phyloP scores from a whole-genome alignment of 2,329 filamentous ascomycete species.

The Arachnopeziza araneosa region DNA sequence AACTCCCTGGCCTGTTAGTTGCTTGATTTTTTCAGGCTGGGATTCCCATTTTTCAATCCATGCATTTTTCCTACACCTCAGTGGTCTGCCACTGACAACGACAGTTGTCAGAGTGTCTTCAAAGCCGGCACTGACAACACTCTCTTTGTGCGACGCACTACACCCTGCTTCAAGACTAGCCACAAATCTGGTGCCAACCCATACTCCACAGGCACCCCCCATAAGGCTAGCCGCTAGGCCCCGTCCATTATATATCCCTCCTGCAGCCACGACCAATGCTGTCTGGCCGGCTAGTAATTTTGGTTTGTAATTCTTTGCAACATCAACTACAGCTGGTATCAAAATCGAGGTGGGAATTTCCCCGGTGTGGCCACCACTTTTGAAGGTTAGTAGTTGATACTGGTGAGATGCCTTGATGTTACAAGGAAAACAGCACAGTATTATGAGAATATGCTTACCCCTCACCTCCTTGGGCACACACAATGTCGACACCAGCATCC shows the following conservation, averaged over 20 bases:
- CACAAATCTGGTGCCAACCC: constrained; percentile 93
- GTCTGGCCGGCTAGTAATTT: constrained; percentile 61
- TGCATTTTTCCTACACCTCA: constrained; percentile 76
- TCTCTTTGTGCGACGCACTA: constrained; percentile 75
- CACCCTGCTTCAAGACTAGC: constrained; percentile 77
- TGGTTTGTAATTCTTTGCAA: constrained; percentile 56
- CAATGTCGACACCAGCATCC: constrained; percentile 78
- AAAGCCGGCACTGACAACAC: constrained; percentile 73
- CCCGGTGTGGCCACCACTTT: constrained; percentile 82
- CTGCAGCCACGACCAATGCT: constrained; percentile 81
- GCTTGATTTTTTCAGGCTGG: constrained; percentile 66
- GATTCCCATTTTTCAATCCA: constrained; percentile 80
- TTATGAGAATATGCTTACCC: constrained; percentile 30
- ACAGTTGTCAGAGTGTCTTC: constrained; percentile 78
- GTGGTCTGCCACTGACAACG: constrained; percentile 73
- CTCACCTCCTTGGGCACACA: constrained; percentile 90
- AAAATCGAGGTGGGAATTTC: constrained; percentile 82
- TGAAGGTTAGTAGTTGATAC: too few relatives aligned
- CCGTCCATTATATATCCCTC: constrained; percentile 78
- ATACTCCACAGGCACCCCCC: constrained; percentile 83
- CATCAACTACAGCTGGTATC: constrained; percentile 81
- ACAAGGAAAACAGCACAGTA: too few relatives aligned
- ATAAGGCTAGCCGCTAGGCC: constrained; percentile 76
- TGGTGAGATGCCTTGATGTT: too few relatives aligned
- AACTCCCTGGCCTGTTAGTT: constrained; percentile 69